Base-by-base conservation (phyloP, 495 filamentous ascomycete species). In the Neohortaea acidophila region DNA sequence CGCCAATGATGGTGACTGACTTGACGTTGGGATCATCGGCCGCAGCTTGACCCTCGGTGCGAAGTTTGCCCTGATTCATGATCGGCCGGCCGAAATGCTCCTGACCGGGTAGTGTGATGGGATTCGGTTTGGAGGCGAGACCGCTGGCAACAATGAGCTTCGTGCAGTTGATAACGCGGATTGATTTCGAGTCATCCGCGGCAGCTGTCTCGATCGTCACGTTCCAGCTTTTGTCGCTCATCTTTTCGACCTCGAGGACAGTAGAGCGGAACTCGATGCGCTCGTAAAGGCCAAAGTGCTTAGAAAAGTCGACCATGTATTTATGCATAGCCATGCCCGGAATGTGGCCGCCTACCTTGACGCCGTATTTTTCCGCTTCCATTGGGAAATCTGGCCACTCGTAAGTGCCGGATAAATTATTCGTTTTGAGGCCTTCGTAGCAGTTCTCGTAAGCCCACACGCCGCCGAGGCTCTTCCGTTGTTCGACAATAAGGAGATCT, bases 391-490 rank as follows among this genome's bases (percentile, higher is more conserved):
- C 47, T 2, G 33, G 23, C n/a, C 34, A 41, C 33, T 58, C 53
- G 17, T 31, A 48, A 26, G 44, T 47, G 10, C 45, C 47, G 27
- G 45, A 36, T 23, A 55, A 50, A 33, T 58, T 56, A 36, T 56
- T 56, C 11, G 44, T 52, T 14, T 41, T 39, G 1, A 56, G 39
- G n/a, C 55, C 55, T 17, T 50, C 49, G 37, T 54, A 58, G 3
- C 56, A 24, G 3, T 43, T 41, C 6, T 56, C 41, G 29, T 51
- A 34, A 9, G 51, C 39, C 82, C 81, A 87, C 27, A 75, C 69
- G 21, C 82, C 81, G 6, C 81, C 82, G 19, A 85, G 52, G 0
- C 72, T 67, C 9, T 54, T n/a, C n/a, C n/a, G n/a, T n/a, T n/a
- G n/a, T n/a, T 81, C 77, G 21, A 79, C 48, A 0, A 81, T 52